Conservation (phyloP, 2,329 filamentous ascomycete genomes). For the Ploettnerulaceae sp. region DNA sequence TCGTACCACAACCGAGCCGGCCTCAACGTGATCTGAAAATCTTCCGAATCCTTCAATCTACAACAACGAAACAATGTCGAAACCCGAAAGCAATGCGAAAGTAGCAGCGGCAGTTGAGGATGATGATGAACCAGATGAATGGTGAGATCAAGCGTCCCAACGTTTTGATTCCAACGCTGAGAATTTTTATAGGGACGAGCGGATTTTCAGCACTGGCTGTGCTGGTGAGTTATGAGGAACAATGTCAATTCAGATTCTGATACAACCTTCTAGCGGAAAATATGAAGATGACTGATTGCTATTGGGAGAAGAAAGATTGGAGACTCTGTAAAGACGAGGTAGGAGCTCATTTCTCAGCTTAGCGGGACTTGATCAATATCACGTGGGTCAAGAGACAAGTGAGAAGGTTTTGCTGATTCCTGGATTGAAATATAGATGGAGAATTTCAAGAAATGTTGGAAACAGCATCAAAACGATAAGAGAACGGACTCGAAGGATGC, state of each 20-base stretch:
- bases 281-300: constrained; percentile 86
- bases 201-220: constrained; percentile 95
- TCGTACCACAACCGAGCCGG: constrained; percentile 27
- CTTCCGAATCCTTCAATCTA: constrained; percentile 8
- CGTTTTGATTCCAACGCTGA: constrained; percentile 16
- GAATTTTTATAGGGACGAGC: constrained; percentile 70
- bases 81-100: constrained; percentile 28
- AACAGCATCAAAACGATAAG: constrained; percentile 77
- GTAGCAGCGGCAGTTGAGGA: constrained; percentile 43
- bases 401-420: constrained; percentile 16
- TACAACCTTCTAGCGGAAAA: constrained; percentile 65
- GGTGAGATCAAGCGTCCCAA: constrained; percentile 49
- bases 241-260: constrained; percentile 4
- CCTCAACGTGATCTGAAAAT: constrained; percentile 7
- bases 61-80: constrained; percentile 29
- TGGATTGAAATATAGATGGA: constrained; percentile 63
- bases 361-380: constrained; percentile 23
- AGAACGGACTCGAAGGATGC: constrained; percentile 74
- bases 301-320: constrained; percentile 96
- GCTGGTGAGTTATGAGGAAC: constrained; percentile 54
- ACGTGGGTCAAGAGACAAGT: constrained; percentile 17
- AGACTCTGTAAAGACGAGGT: constrained; percentile 83
- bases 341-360: constrained; percentile 38
- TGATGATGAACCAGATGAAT: constrained; percentile 92
- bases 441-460: constrained; percentile 86